Evolutionary conservation across 2,329 filamentous ascomycete genomes (phyloP), one percentile per base, ranked within the genome.

Genomic region (Pestalotiopsis sp.): DNA sequence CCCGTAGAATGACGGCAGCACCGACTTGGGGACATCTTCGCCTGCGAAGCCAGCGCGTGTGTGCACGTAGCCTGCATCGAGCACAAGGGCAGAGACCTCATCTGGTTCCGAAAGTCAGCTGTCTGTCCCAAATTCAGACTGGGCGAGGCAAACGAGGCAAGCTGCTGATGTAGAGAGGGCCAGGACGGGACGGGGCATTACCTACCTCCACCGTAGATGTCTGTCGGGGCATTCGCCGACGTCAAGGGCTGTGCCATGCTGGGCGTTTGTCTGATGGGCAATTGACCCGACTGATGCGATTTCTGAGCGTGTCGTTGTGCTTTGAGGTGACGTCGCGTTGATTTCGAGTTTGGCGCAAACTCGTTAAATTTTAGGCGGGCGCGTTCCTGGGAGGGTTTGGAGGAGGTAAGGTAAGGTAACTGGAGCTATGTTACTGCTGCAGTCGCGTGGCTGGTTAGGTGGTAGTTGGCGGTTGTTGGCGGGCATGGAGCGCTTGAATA

Each of bases 11-110:
- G 94, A 96, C 36, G 95, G 95, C 69, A 97, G 88, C 68, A 98
- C 91, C 38, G 93, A 94, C 84, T 98, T 98, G 74, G 96, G 96
- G 0, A 94, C 92, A 83, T 99, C 96, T 88, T 99, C 97, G 78
- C 97, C 96, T 13, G 97, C 97, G 78, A 98, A 99, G 69, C 96
- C 96, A 70, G 95, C 96, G 82, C 97, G 94, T 56, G 93, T 95
- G 74, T 90, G 92, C 78, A 93, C 93, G 83, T 94, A 98, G 71
- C 97, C 96, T 3, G 96, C 93, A 79, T 99, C 96, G 78, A 99
- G 93, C 49, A 99, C 93, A 74, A 99, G 92, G 66, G 97, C 97
- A 45, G 95, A 97, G 73, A 99, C 95, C 85, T 99, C 96, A 85
- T 99, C 96, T 97, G 76, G 68, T 69, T 66, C 67, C 68, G 69